Evolutionary conservation across 1,284 basidiomycete species (phyloP), one percentile per base, ranked within the genome.

Genomic region (Moesziomyces parantarcticus): DNA sequence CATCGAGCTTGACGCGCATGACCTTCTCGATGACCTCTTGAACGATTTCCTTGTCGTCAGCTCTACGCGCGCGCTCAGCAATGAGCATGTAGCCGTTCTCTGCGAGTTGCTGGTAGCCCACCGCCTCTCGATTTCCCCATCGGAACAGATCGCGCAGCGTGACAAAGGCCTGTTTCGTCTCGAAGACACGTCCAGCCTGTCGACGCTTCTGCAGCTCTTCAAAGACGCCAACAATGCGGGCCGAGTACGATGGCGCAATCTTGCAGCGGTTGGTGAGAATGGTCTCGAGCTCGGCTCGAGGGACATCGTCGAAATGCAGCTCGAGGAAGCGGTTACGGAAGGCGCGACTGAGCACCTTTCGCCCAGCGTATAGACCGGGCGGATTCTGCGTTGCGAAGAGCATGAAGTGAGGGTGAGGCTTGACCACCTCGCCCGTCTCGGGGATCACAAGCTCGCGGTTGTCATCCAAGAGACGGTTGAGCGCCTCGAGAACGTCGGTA

Each of bases 301-400:
- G 97, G 0, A 99, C 96, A 76, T 99, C 97, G 72, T 94, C 92
- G 82, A 99, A 99, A 84, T 99, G 95, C 36, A 99, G 92, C 85
- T 99, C 97, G 16, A 99, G 88, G 86, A 99, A 99, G n/a, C 97
- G 92, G 85, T 97, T 98, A 34, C 97, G 89, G 86, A 99, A 98
- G 0, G 97, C 97, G 34, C 97, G 89, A 3, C 96, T 98, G 13
- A 99, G 86, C 5, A 97, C 89, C 84, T 99, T 99, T 71, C 97
- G 89, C 7, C 97, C 97, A 1, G 92, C 96, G 82, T 99, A 99
- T n/a, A 98, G 85, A 1, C 96, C 96, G 0, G 97, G 92, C 16
- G 97, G 97, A 83, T 99, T 99, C 84, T 99, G 97, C 0, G 97
- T 98, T 0, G 96, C 96, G 80, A 98, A 99, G 9, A 99, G 88